These are phyloP conservation scores for Vitis labrusca DNA, from an alignment of 164 flowering plant species.

Conservation along the genomic window DNA sequence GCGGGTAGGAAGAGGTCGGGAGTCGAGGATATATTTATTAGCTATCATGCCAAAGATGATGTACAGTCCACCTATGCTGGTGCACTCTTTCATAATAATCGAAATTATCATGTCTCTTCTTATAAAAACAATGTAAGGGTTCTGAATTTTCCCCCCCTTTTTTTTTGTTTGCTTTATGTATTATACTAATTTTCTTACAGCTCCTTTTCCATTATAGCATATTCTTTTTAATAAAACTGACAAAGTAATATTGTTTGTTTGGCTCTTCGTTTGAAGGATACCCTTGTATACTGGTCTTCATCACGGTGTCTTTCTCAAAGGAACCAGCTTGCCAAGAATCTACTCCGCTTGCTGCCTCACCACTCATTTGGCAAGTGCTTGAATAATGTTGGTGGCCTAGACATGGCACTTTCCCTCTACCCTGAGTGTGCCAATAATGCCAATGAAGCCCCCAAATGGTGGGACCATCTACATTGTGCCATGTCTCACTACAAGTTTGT, in stretches of 20 bases:
- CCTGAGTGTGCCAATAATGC: constrained; percentile 69
- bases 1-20: constrained; percentile 87
- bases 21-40: constrained; percentile 76
- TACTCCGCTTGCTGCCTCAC: constrained; percentile 69
- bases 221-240: no score
- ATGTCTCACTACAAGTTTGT: constrained; percentile 99
- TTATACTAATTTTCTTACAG: background rate
- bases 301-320: constrained; percentile 87
- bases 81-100: constrained; percentile 81
- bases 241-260: background rate
- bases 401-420: constrained; percentile 75
- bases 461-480: constrained; percentile 98
- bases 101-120: constrained; percentile 75
- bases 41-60: constrained; percentile 96
- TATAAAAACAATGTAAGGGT: constrained; percentile 70
- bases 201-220: no score
- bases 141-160: background rate
- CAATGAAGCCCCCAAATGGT: constrained; percentile 65
- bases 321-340: constrained; percentile 63
- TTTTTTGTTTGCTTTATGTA: background rate
- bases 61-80: constrained; percentile 99
- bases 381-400: constrained; percentile 89
- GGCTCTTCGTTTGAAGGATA: constrained; percentile 47
- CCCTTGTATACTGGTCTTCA: constrained; percentile 97
- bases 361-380: constrained; percentile 98